Evolutionary conservation across 495 filamentous ascomycete genomes (phyloP), one percentile per base, ranked within the genome.

Genomic region (Clavariopsis aquatica): DNA sequence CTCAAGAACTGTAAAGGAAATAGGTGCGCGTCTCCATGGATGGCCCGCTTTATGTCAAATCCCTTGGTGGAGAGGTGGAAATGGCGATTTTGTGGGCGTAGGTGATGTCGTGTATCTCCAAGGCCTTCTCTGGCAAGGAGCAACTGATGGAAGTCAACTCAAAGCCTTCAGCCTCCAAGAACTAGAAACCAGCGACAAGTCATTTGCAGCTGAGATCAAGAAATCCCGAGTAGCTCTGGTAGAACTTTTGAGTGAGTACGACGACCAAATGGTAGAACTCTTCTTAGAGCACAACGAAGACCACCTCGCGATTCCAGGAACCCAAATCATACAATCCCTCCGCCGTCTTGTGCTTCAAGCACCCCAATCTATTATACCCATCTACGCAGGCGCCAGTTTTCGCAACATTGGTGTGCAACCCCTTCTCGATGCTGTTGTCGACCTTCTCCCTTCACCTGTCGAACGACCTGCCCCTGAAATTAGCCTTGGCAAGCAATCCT

Each of bases 41-140:
- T 94, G 87, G 85, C 95, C 95, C 13, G 86, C 93, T 22, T 85
- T 99, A 17, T 96, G 93, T 72, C 92, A 96, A 69, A 90, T 99
- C 56, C 95, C 95, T 1, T 94, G 93, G 89, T 98, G 92, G 82
- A 79, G 84, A 71, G 83, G 80, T 3, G 84, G 86, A 1, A 86
- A 89, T 29, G 89, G 92, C 13, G 79, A 81, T 1, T 87, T 98
- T 64, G 77, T 82, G 31, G 95, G 95, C 28, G 83, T 98, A 12
- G 90, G 90, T 41, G 93, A 99, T 78, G 87, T 88, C 15, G 78
- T 99, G 57, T 79, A 80, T 43, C 71, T 81, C 28, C 70, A 79
- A 38, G 84, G 73, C 10, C 59, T 86, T 47, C 74, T 72, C 43
- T 87, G 83, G 77, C 74, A 78, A n/a, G 78, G 80, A 57, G 88